Base-by-base conservation (phyloP, 1,139 yeast genomes). In the Candida smagusa region DNA sequence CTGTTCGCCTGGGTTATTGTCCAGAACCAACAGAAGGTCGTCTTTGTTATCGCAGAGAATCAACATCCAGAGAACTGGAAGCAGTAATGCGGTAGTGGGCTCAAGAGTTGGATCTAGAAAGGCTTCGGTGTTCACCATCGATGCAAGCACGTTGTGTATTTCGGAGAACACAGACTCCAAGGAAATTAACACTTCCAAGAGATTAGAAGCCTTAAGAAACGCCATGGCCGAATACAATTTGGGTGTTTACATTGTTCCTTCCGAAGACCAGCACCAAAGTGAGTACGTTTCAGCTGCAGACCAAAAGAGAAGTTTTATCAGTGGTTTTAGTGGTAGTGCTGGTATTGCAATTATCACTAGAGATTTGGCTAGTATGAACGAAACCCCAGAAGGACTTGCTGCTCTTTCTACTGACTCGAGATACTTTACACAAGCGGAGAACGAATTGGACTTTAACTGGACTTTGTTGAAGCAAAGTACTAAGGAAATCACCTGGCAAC, bases 251-350 rank as follows among this genome's bases (percentile, higher is more conserved):
- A 72, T 92, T 37, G 77, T 92, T 7, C 95, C 96, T 9, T 82
- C 94, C 31, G 96, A 88, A 60, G 98, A 92, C 59, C 95, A 85
- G 48, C 98, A 92, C 61, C 95, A 87, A 64, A 81, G 89, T 19
- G 97, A 92, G 62, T 92, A 90, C 53, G 94, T 89, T 13, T 74
- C 92, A 0, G 63, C 75, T 2, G 74, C 77, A 28, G 97, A 92
- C 59, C 90, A 87, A 62, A 81, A 92, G 54, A 74, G 97, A 50
- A 78, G 81, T 38, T 90, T 85, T 50, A 85, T 92, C 34, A 80
- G 92, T 21, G 95, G 95, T 0, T 92, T 92, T 64, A 84, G 87
- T 40, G 99, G 99, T 4, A 83, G 95, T 41, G 97, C 97, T 1
- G 99, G 98, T 38, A 74, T 89, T 29, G 98, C 97, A 3, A 74